Conservation (phyloP, 78 protist species). For the Isochrysis galbana region DNA sequence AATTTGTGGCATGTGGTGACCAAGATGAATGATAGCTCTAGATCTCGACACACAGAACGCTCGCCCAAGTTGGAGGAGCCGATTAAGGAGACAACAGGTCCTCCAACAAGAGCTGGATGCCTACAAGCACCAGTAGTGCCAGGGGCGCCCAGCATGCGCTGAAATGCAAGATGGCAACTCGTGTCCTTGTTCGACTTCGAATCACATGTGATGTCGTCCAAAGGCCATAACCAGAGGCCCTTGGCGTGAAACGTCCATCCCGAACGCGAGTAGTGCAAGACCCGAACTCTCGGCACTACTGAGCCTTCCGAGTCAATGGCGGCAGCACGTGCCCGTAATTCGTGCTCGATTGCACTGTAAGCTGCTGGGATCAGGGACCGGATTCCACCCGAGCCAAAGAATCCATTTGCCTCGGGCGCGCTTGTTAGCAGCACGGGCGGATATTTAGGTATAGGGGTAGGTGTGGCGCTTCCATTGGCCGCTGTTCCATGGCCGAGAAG, state of each 20-base stretch:
- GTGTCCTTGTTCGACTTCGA: neutral
- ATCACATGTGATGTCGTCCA: neutral
- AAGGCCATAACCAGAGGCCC: slow-evolving; percentile 22
- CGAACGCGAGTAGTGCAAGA: neutral
- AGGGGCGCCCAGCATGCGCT: no score
- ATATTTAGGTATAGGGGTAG: neutral
- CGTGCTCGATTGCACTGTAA: no score
- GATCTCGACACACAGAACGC: slow-evolving; percentile 30
- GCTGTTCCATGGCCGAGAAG: neutral
- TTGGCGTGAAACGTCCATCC: slow-evolving; percentile 37
- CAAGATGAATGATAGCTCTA: neutral
- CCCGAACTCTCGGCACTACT: no score
- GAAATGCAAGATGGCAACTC: no score
- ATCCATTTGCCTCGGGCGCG: neutral
- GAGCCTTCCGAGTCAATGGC: no score
- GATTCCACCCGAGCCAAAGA: no score
- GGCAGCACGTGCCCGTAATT: no score
- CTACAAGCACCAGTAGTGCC: neutral
- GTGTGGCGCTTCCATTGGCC: neutral
- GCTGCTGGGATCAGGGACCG: no score
- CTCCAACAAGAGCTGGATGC: neutral
- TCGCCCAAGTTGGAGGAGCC: slow-evolving; percentile 20
- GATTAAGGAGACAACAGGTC: neutral
- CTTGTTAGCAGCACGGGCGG: neutral
- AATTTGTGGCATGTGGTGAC: neutral